Evolutionary conservation across 1,139 yeast species (phyloP), one percentile per base, ranked within the genome.

Genomic region (Blastobotrys petasosporus): DNA sequence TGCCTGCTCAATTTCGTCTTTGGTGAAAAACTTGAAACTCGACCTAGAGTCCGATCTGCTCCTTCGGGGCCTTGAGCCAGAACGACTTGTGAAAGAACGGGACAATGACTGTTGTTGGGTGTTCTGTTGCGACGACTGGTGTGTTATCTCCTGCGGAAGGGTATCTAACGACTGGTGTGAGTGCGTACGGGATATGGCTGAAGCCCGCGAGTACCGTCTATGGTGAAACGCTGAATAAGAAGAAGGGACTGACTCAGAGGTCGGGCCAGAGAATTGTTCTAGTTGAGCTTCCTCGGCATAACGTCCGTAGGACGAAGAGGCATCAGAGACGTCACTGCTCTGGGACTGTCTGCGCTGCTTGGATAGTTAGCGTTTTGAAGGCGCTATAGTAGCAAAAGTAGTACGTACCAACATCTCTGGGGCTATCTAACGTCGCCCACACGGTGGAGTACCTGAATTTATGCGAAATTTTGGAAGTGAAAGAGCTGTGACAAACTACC

Each of bases 231-330:
- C 79, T 1, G 94, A 79, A 54, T 87, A 84, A 0, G 97, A 85
- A 20, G 95, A 84, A 1, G 98, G 97, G 37, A 90, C 81, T 34
- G 86, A 79, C 57, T 85, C 95, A 4, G 90, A 80, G 0, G 87
- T 86, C 0, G 95, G 96, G 35, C 97, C 97, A 4, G 94, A 82
- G 65, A 77, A 90, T 69, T 87, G 82, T 63, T 90, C 97, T 39
- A 75, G 66, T 9, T 66, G 62, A 1, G 70, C 69, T 37, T 62
- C 62, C 51, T 65, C 72, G 16, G 51, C 57, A 45, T 57, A 56
- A 20, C 54, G 52, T 15, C 50, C 40, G 30, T 39, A 41, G 11
- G 44, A 41, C 4, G 23, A 34, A 9, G 44, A 25, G 15, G 15
- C 33, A 11, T 30, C n/a, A 7, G 42, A 39, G 11, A 25, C 29